Evolutionary conservation across 805 yeast genomes (phyloP), one percentile per base, ranked within the genome.

Genomic region (Tetrapisispora arboricola): DNA sequence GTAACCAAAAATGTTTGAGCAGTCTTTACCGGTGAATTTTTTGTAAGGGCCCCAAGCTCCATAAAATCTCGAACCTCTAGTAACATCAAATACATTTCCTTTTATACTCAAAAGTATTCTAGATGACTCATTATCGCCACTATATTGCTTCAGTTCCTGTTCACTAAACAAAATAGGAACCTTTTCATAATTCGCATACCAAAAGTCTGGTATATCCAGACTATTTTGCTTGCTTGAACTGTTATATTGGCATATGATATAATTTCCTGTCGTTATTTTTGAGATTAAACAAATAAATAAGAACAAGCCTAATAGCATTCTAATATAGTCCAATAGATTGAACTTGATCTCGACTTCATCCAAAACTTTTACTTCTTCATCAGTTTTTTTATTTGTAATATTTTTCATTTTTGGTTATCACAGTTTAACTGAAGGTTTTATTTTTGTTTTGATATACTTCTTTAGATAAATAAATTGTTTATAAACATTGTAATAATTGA

Each of bases 31-130:
- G 12, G 52, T 45, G 36, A 51, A 51, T 28, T 49, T 50, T 28
- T 37, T 42, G 32, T 53, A 53, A 2, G 56, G 44, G 10, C 58
- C 58, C 48, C 54, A 48, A 28, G 46, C 47, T 11, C 58, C 58
- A 31, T 53, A 53, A 38, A 51, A 44, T 6, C 44, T 33, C 5
- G 48, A 33, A 7, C 53, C 46, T 13, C 44, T 36, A 10, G 55
- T 45, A 12, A 53, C 58, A 41, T 53, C 58, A 37, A 50, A 53
- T 12, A 53, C 52, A 27, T 47, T 46, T 4, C 55, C 53, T 20
- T 45, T 46, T 16, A 53, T 40, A 38, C 55, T 52, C 24, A 53
- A 40, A 19, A 53, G 32, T 16, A 51, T 45, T 13, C 48, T 41
- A 11, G 35, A 35, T 4, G 44, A 26, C 8, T 40, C 38, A 18